A percentile compares a stretch with the other conserved stretches of the same genome.
phyloP scores from a whole-genome alignment of 2,329 filamentous ascomycete species.

The Falciphora oryzae region DNA sequence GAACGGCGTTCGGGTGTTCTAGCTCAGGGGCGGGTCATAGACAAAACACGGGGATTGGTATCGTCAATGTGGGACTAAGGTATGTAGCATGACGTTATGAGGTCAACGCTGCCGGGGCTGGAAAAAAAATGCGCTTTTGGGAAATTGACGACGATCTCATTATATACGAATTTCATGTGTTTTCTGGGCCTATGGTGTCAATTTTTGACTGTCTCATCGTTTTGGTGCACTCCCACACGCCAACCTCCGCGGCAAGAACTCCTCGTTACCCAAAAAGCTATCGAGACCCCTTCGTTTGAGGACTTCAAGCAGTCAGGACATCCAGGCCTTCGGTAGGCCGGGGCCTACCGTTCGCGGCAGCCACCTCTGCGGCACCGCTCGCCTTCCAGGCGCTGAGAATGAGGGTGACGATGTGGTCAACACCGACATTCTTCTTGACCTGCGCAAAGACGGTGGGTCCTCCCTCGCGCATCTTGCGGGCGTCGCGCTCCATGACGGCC shows the following conservation, averaged over 20 bases:
- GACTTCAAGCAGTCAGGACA: slow-evolving; percentile 25
- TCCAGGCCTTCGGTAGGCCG: slow-evolving; percentile 52
- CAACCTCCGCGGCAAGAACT: background rate
- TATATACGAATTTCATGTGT: background rate
- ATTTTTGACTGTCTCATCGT: background rate
- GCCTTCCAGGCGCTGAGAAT: slow-evolving; percentile 90
- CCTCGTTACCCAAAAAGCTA: background rate
- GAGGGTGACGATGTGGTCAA: slow-evolving; percentile 81
- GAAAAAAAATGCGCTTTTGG: background rate
- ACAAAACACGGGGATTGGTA: background rate
- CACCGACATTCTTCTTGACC: slow-evolving; percentile 85
- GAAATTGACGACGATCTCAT: slow-evolving; percentile 8
- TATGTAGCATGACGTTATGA: background rate
- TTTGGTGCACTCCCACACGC: background rate
- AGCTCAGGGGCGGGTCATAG: background rate
- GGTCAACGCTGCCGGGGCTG: background rate
- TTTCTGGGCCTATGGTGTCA: background rate
- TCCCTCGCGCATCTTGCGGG: slow-evolving; percentile 89
- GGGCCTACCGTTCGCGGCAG: slow-evolving; percentile 49
- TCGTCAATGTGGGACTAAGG: background rate
- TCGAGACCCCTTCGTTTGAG: background rate
- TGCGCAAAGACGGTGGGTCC: slow-evolving; percentile 94
- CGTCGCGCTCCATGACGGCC: slow-evolving; percentile 89
- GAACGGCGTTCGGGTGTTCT: background rate
- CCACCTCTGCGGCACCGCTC: slow-evolving; percentile 67